Evolutionary conservation across 176 grass and related monocot species (phyloP), one percentile per base, ranked within the genome.

Genomic region (Musa itinerans): DNA sequence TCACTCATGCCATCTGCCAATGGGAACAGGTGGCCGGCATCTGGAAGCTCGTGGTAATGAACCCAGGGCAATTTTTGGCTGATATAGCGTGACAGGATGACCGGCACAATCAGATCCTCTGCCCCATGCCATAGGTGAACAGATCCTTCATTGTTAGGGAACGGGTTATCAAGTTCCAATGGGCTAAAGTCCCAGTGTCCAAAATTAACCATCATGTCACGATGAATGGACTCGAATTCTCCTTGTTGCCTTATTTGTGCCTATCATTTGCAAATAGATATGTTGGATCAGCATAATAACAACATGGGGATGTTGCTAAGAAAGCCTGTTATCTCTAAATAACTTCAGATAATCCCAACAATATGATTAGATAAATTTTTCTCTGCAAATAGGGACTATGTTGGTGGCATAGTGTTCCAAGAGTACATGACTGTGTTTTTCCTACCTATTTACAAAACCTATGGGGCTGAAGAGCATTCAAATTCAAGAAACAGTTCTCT

Each of bases 91-190:
- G 91, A 82, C 82, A 89, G 64, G 19, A 85, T 80, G 15, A 89
- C 77, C 57, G 83, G 75, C 67, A 96, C 84, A 72, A 96, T 72
- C 72, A 77, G 75, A 74, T 96, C 86, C 65, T 96, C 77, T 2
- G 83, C 86, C 17, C 84, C 92, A 77, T 96, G 89, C 92, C 89
- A 92, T 54, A 96, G 66, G 86, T 96, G 89, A 54, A 89, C 82
- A n/a, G 77, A 81, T 13, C 89, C 86, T 65, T 92, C 80, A 68
- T 87, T 85, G 83, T 87, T 68, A 52, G 89, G 80, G 89, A 92
- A 92, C 15, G 82, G 89, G 53, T 89, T 79, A 14, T 72, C 83
- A 63, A 87, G 76, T 64, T 92, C 88, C 92, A 92, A 89, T 16
- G 89, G 86, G 68, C 88, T 86, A n/a, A 96, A 89, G 29, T 96